Percentiles rank a stretch among this genome's conserved stretches.
phyloP scores from a whole-genome alignment of 2,329 filamentous ascomycete species.

The Beauveria rudraprayagi region DNA sequence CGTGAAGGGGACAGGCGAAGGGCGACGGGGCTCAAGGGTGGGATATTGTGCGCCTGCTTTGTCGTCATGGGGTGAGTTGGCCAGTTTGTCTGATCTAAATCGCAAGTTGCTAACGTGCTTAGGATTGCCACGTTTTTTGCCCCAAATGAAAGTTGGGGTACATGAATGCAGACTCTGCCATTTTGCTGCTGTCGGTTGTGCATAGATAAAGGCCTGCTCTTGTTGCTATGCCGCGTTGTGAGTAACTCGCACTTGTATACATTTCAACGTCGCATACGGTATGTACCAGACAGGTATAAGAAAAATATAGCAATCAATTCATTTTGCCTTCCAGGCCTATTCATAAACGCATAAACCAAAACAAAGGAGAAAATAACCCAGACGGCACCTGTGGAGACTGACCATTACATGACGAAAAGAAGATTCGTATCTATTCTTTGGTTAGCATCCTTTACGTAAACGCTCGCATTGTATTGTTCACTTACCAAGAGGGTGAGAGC shows the following conservation, averaged over 20 bases:
- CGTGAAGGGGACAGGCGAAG: constrained; percentile 48
- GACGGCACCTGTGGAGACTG: not conserved
- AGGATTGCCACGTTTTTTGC: constrained; percentile 3
- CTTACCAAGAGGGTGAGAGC: constrained; percentile 91
- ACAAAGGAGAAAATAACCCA: not conserved
- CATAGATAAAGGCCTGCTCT: no score
- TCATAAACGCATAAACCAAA: not conserved
- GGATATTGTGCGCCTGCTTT: constrained; percentile 45
- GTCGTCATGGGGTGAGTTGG: constrained; percentile 37
- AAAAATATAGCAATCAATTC: not conserved
- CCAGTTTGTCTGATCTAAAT: no score
- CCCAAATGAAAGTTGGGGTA: not conserved
- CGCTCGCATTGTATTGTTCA: constrained; percentile 10
- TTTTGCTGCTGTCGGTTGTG: not conserved
- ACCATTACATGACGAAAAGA: constrained; percentile 54
- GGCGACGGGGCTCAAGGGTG: constrained; percentile 43
- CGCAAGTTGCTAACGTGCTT: not conserved
- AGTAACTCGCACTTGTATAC: not conserved
- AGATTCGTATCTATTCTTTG: constrained; percentile 49
- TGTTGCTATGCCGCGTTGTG: not conserved
- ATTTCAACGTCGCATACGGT: not conserved
- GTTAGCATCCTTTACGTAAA: constrained; percentile 7
- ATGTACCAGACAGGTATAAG: not conserved
- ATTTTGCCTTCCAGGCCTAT: constrained; percentile 2
- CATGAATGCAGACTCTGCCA: not conserved